These are phyloP conservation scores for Penicillium sp. DNA, from an alignment of 2,329 filamentous ascomycete genomes.

Conservation along the genomic window DNA sequence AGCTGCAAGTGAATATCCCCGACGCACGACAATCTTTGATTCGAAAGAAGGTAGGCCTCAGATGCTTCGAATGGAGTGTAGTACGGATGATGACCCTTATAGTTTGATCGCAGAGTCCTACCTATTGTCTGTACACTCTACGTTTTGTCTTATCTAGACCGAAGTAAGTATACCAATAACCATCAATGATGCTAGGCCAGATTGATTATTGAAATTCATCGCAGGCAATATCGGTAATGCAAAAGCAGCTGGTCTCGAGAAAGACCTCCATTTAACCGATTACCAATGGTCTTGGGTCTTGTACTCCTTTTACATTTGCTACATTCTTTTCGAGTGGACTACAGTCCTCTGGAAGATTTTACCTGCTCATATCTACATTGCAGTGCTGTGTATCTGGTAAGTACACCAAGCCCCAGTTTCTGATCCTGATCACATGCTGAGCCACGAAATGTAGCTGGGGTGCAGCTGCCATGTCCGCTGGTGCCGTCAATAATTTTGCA, in stretches of 20 bases:
- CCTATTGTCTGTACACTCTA: constrained; percentile 32
- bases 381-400: constrained; percentile 29
- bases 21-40: constrained; percentile 17
- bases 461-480: constrained; percentile 31
- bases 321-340: constrained; percentile 33
- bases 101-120: constrained; percentile 30
- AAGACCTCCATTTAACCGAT: constrained; percentile 24
- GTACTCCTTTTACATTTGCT: constrained; percentile 33
- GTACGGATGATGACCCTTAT: not conserved
- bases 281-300: constrained; percentile 32
- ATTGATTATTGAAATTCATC: not conserved
- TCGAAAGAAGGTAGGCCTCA: constrained; percentile 18
- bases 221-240: constrained; percentile 31
- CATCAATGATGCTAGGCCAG: not conserved
- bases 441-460: constrained; percentile 25
- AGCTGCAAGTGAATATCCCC: constrained; percentile 6
- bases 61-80: not conserved
- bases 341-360: constrained; percentile 33
- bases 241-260: constrained; percentile 30
- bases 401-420: not conserved
- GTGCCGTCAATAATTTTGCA: constrained; percentile 27
- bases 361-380: constrained; percentile 30
- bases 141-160: constrained; percentile 30
- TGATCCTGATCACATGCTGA: not conserved
- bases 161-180: constrained; percentile 16